phyloP scores from a whole-genome alignment of 2,329 filamentous ascomycete genomes.

The Colletotrichum sp. region DNA sequence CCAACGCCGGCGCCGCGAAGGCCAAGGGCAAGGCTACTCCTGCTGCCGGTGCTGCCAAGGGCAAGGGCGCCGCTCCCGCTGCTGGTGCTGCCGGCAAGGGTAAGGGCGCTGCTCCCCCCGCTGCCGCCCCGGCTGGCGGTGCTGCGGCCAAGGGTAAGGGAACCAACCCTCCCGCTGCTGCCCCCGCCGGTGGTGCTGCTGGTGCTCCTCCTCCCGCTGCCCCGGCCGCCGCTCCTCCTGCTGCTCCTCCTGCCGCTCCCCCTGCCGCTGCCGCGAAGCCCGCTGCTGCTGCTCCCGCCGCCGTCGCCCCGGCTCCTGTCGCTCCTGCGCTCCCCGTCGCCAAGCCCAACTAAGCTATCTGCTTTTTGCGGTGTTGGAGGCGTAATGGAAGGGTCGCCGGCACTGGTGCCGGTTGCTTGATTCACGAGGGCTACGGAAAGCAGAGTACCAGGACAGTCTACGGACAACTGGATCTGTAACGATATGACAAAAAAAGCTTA shows the following conservation, averaged over 20 bases:
- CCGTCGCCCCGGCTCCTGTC: constrained; percentile 5
- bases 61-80: constrained; percentile 4
- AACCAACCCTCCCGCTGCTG: background rate
- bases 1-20: background rate
- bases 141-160: constrained; percentile 15
- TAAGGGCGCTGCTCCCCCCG: background rate
- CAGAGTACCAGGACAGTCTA: background rate
- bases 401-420: constrained; percentile 8
- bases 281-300: background rate
- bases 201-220: background rate
- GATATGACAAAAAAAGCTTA: background rate
- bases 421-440: background rate
- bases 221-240: background rate
- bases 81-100: background rate
- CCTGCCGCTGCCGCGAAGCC: background rate
- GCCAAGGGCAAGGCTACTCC: constrained; percentile 1
- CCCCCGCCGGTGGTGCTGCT: background rate
- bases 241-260: background rate
- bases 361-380: background rate
- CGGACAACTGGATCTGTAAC: background rate
- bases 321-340: constrained; percentile 1
- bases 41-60: background rate
- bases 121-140: background rate
- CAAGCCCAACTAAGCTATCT: background rate
- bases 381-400: background rate